These are phyloP conservation scores for Ganoderma leucocontextum DNA, from an alignment of 1,284 basidiomycete species.

Conservation along the genomic window DNA sequence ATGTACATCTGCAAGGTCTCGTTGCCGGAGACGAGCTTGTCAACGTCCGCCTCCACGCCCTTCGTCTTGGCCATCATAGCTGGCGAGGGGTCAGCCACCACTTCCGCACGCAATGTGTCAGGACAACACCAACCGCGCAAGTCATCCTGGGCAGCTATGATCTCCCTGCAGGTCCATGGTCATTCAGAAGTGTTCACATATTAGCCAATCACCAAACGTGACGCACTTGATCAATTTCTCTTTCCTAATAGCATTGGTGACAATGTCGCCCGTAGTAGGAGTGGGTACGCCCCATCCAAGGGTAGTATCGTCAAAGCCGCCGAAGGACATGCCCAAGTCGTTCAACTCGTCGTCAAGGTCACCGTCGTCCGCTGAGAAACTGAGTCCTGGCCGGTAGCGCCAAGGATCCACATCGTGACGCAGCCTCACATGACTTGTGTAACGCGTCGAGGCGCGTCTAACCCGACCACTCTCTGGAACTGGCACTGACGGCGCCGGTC, in stretches of 20 bases:
- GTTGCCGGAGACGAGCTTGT: constrained; percentile 80
- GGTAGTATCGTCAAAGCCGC: constrained; percentile 61
- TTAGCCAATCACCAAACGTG: background rate
- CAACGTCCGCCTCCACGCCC: constrained; percentile 75
- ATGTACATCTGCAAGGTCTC: constrained; percentile 88
- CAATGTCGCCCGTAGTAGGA: constrained; percentile 62
- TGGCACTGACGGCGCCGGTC: background rate
- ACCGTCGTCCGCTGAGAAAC: background rate
- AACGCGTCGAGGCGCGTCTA: constrained; percentile 20
- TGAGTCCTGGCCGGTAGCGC: background rate
- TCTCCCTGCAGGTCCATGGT: constrained; percentile 61
- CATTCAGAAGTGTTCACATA: background rate
- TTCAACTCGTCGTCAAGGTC: constrained; percentile 13
- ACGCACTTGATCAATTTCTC: constrained; percentile 68
- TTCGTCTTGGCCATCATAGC: constrained; percentile 75
- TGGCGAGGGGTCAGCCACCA: constrained; percentile 40
- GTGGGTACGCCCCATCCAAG: constrained; percentile 65
- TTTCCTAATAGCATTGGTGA: constrained; percentile 78
- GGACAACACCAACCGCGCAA: constrained; percentile 63
- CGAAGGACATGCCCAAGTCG: constrained; percentile 40
- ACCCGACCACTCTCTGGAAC: background rate
- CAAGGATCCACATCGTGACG: background rate
- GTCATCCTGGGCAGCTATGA: constrained; percentile 76
- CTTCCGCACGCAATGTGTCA: background rate
- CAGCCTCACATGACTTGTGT: constrained; percentile 26